Percentiles rank a stretch among this genome's conserved stretches.
phyloP scores from a whole-genome alignment of 2,329 filamentous ascomycete genomes.

The Rutstroemia sydowiana region DNA sequence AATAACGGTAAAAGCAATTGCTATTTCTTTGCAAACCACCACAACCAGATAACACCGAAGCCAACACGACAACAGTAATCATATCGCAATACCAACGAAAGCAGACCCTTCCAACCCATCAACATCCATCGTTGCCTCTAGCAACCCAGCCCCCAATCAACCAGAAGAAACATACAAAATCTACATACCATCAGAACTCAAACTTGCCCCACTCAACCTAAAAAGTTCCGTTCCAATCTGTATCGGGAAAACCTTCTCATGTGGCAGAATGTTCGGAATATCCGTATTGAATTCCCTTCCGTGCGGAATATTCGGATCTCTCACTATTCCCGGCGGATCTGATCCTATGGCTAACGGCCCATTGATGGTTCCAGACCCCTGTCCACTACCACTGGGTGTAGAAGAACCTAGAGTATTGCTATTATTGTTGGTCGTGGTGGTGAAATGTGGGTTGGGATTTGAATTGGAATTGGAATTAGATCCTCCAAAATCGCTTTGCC shows the following conservation, averaged over 20 bases:
- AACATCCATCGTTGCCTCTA: not conserved
- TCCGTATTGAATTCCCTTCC: slow-evolving; percentile 24
- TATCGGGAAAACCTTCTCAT: slow-evolving; percentile 52
- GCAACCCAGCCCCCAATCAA: not conserved
- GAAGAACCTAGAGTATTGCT: not conserved
- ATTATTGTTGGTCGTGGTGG: not conserved
- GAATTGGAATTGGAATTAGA: too few relatives aligned
- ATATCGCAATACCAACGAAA: not conserved
- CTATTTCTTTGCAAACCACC: too few relatives aligned
- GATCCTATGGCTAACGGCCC: too few relatives aligned
- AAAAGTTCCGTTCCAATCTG: slow-evolving; percentile 66
- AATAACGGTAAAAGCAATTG: too few relatives aligned
- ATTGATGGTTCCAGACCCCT: too few relatives aligned
- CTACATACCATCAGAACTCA: slow-evolving; percentile 62
- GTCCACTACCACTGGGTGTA: too few relatives aligned
- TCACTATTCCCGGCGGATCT: slow-evolving; percentile 19
- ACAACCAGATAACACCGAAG: too few relatives aligned
- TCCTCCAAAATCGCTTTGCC: too few relatives aligned
- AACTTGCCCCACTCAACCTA: slow-evolving; percentile 59
- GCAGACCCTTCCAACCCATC: not conserved
- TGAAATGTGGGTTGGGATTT: too few relatives aligned
- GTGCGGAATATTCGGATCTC: slow-evolving; percentile 6
- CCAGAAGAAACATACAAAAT: not conserved
- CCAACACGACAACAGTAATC: not conserved
- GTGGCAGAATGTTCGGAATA: slow-evolving; percentile 31